phyloP scores from a whole-genome alignment of 306 rosid species.

The Pyrus communis region DNA sequence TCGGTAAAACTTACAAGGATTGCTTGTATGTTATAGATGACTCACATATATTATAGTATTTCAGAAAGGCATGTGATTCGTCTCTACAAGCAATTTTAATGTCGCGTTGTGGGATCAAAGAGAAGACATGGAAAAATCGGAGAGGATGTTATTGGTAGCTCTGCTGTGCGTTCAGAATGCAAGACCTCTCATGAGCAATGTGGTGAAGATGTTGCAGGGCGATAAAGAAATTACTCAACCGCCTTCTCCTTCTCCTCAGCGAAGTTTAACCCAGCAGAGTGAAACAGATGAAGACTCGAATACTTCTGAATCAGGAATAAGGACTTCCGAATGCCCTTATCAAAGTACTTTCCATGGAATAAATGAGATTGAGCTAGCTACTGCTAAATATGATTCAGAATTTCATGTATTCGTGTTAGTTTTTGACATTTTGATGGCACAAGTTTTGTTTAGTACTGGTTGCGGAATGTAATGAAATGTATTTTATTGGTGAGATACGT shows the following conservation, averaged over 20 bases:
- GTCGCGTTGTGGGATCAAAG: conserved; percentile 23
- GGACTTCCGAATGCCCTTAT: background rate
- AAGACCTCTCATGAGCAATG: conserved; percentile 42
- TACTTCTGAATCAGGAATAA: conserved; percentile 15
- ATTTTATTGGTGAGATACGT: no score
- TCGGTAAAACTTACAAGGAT: no score
- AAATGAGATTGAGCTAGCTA: conserved; percentile 24
- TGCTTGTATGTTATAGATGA: no score
- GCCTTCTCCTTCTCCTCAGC: background rate
- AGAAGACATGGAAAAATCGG: conserved; percentile 22
- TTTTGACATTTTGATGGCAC: background rate
- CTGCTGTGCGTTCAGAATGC: conserved; percentile 33
- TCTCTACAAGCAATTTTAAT: background rate
- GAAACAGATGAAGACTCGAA: conserved; percentile 16
- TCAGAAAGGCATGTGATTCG: no score
- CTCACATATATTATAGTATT: no score
- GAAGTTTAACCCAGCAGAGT: background rate
- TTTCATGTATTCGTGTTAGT: background rate
- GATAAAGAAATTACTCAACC: conserved; percentile 25
- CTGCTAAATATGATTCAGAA: background rate
- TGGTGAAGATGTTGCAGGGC: conserved; percentile 52
- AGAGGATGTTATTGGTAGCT: conserved; percentile 28
- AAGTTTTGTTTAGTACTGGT: background rate
- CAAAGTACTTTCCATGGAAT: background rate
- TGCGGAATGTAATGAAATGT: background rate